Conservation (phyloP, 2,329 filamentous ascomycete genomes). For the Calycina marina region DNA sequence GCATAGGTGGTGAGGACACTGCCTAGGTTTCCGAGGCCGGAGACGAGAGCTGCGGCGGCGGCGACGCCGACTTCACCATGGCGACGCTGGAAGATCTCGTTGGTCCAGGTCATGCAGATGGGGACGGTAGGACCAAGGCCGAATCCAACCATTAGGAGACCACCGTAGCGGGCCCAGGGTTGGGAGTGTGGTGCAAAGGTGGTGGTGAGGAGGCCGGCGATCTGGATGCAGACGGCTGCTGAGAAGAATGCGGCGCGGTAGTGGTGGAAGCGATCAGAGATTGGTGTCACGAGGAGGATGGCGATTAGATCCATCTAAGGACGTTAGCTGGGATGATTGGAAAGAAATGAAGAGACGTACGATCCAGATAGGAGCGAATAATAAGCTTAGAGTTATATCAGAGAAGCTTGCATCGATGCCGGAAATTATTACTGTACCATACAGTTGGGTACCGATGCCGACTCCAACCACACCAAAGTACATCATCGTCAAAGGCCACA, state of each 20-base stretch:
- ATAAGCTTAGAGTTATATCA: slow-evolving; percentile 60
- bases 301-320: slow-evolving; percentile 69
- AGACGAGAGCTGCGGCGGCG: slow-evolving; percentile 72
- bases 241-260: slow-evolving; percentile 73
- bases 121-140: slow-evolving; percentile 82
- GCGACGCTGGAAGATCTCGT: slow-evolving; percentile 75
- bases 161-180: slow-evolving; percentile 75
- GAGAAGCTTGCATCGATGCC: slow-evolving; percentile 62
- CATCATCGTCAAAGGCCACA: slow-evolving; percentile 80
- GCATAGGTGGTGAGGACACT: slow-evolving; percentile 82
- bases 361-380: slow-evolving; percentile 88
- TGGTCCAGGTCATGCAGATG: slow-evolving; percentile 89
- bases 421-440: slow-evolving; percentile 74
- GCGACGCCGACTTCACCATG: slow-evolving; percentile 87
- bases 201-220: slow-evolving; percentile 63
- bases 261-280: slow-evolving; percentile 76
- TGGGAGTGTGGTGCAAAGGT: slow-evolving; percentile 55
- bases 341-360: slow-evolving; percentile 29
- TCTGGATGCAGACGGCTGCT: slow-evolving; percentile 61
- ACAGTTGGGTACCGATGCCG: slow-evolving; percentile 78
- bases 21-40: slow-evolving; percentile 73
- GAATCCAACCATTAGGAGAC: slow-evolving; percentile 80
- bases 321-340: slow-evolving; percentile 1
- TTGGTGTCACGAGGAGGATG: slow-evolving; percentile 70
- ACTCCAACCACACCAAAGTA: slow-evolving; percentile 92